These are phyloP conservation scores for Pisolithus marmoratus DNA, from an alignment of 768 basidiomycete genomes.

Conservation along the genomic window DNA sequence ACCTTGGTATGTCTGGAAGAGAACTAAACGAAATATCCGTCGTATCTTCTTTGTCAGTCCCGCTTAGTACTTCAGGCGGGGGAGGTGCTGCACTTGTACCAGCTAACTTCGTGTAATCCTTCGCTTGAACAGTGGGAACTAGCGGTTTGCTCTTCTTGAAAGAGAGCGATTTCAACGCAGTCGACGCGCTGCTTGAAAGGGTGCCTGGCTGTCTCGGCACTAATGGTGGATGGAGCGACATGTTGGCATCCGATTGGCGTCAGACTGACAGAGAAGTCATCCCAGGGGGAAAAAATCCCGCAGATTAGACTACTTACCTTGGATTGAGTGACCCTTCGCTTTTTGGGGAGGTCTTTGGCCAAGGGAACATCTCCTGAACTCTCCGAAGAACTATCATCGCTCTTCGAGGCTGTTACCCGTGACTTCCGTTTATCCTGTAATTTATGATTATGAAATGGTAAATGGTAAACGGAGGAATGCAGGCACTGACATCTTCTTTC, in stretches of 20 bases:
- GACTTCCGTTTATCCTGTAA: slow-evolving; percentile 14
- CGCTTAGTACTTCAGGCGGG: not conserved
- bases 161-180: slow-evolving; percentile 27
- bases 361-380: slow-evolving; percentile 5
- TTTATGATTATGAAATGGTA: slow-evolving; percentile 2
- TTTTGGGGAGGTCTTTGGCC: not conserved
- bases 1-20: slow-evolving; percentile 11
- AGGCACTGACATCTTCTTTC: slow-evolving; percentile 17
- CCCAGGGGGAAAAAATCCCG: not conserved
- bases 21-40: slow-evolving; percentile 5
- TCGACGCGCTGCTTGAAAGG: slow-evolving; percentile 11
- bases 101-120: slow-evolving; percentile 5
- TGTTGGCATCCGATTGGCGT: slow-evolving; percentile 7
- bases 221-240: not conserved
- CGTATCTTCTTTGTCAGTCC: not conserved
- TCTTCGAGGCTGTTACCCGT: slow-evolving; percentile 7
- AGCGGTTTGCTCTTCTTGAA: slow-evolving; percentile 39
- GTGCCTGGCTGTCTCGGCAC: slow-evolving; percentile 27
- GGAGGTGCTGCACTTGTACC: slow-evolving; percentile 2
- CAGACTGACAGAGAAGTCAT: slow-evolving; percentile 11
- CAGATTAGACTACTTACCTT: slow-evolving; percentile 9
- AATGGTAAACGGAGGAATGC: not conserved
- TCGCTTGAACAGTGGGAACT: slow-evolving; percentile 7
- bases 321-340: slow-evolving; percentile 2
- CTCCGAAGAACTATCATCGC: slow-evolving; percentile 3